phyloP scores from a whole-genome alignment of 78 protist species.

The Polysphondylium violaceum region DNA sequence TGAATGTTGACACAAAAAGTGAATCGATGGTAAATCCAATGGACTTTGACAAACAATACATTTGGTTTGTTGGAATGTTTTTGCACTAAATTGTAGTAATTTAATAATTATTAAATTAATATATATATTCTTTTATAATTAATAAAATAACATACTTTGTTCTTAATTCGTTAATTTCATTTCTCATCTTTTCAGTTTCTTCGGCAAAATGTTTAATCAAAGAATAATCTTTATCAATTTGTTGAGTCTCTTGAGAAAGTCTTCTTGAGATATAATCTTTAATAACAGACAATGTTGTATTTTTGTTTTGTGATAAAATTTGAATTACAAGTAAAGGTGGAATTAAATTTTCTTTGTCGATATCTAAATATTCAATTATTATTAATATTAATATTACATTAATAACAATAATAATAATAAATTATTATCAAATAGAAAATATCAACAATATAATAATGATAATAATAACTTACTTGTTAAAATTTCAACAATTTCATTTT shows the following conservation, averaged over 20 bases:
- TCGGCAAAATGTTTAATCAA: constrained; percentile 73
- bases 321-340: constrained; percentile 96
- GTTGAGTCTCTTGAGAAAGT: constrained; percentile 73
- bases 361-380: background rate
- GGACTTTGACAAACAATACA: constrained; percentile 88
- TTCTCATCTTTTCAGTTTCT: constrained; percentile 87
- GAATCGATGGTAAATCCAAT: constrained; percentile 95
- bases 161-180: constrained; percentile 80
- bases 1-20: constrained; percentile 94
- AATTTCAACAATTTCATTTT: constrained; percentile 73
- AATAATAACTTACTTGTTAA: constrained; percentile 58
- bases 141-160: no score
- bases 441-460: background rate
- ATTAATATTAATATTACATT: background rate
- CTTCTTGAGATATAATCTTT: constrained; percentile 86
- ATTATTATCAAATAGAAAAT: no score
- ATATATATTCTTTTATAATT: background rate
- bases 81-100: constrained; percentile 59
- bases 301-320: constrained; percentile 77
- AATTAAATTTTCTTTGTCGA: constrained; percentile 86
- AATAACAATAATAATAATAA: no score
- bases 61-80: constrained; percentile 85
- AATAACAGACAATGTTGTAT: constrained; percentile 72
- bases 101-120: background rate
- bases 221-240: constrained; percentile 74